A percentile compares a stretch with the other conserved stretches of the same genome.
Evolutionary conservation across 345 rosid species (phyloP).

Genomic region (Cardiospermum halicacabum): DNA sequence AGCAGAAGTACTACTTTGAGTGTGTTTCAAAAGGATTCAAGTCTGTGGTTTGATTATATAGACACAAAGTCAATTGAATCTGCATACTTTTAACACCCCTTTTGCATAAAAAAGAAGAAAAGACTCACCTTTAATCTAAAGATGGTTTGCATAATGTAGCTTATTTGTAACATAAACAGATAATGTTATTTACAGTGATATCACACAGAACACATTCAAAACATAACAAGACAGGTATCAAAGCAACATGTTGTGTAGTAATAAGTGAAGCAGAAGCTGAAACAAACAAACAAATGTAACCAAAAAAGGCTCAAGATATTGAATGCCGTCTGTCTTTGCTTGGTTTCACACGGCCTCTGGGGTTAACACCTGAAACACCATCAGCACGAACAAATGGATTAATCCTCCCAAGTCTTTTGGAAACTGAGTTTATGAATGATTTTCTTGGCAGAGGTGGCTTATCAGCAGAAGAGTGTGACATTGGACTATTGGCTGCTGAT

Average conservation of each 20-base stretch:
- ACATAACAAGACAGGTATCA: constrained; percentile 7
- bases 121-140: too few species aligned
- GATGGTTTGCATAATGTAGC: constrained; percentile 3
- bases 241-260: background rate
- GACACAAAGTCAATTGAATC: background rate
- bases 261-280: background rate
- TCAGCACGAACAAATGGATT: constrained; percentile 50
- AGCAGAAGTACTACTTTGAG: background rate
- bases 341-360: constrained; percentile 53
- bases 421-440: constrained; percentile 70
- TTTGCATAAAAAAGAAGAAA: background rate
- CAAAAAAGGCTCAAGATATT: constrained; percentile 77
- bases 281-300: constrained; percentile 10
- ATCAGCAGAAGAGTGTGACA: constrained; percentile 32
- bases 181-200: constrained; percentile 30
- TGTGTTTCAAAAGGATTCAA: background rate
- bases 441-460: constrained; percentile 79
- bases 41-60: background rate
- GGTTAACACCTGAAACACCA: constrained; percentile 39
- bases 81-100: background rate
- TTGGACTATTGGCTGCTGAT: constrained; percentile 34
- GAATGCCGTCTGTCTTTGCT: constrained; percentile 82
- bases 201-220: constrained; percentile 22
- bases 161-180: background rate
- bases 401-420: constrained; percentile 73